A percentile compares a stretch with the other conserved stretches of the same genome.
Conservation (phyloP, 345 rosid genomes). For the Populus tremula region DNA sequence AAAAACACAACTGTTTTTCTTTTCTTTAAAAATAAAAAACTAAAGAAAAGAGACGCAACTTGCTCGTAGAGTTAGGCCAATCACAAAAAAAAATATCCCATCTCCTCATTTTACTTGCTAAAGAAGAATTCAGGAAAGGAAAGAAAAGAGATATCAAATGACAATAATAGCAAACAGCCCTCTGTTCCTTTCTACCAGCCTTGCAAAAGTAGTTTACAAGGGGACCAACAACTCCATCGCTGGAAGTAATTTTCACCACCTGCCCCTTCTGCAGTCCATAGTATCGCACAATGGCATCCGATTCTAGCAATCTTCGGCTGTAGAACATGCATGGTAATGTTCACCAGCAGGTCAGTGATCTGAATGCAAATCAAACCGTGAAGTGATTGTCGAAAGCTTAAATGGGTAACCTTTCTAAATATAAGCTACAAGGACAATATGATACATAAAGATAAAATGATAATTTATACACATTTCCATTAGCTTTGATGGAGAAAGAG, state of each 20-base stretch:
- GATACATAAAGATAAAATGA: background rate
- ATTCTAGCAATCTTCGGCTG: conserved; percentile 40
- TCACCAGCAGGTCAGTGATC: conserved; percentile 39
- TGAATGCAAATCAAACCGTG: background rate
- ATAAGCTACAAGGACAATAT: background rate
- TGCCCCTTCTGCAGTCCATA: conserved; percentile 74
- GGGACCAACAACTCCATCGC: conserved; percentile 41
- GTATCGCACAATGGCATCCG: conserved; percentile 53
- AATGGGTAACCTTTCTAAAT: background rate
- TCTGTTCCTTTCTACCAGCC: too few relatives aligned
- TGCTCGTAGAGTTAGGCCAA: too few relatives aligned
- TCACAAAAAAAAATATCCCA: too few relatives aligned
- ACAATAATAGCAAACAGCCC: too few relatives aligned
- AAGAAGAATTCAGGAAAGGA: too few relatives aligned
- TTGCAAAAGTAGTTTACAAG: conserved; percentile 16
- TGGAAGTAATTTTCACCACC: conserved; percentile 54
- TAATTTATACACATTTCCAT: background rate
- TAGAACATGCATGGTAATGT: conserved; percentile 33
- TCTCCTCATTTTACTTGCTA: too few relatives aligned
- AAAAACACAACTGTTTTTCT: too few relatives aligned
- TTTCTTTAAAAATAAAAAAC: too few relatives aligned
- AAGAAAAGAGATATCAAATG: too few relatives aligned
- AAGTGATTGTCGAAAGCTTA: background rate
- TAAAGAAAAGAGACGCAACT: too few relatives aligned
- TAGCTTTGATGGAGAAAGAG: background rate